Base-by-base conservation (phyloP, 441 rosid genomes). In the Erodium moschatum region DNA sequence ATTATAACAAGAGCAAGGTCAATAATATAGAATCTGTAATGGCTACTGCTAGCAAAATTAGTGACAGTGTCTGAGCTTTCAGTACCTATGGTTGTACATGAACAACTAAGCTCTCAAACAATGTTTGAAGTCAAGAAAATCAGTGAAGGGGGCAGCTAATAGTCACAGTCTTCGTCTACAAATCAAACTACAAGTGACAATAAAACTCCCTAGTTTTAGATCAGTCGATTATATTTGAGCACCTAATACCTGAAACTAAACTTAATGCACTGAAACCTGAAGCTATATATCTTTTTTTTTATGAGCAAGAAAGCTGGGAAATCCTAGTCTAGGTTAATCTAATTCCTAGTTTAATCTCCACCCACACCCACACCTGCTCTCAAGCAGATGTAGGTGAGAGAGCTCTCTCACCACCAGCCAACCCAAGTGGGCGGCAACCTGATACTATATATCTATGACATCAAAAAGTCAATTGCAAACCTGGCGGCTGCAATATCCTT, bases 401-500 rank as follows among this genome's bases (percentile, higher is more conserved):
- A 24, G 27, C 27, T 24, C 27, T 24, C 27, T 24, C 2, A 24
- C 27, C 27, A 24, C 27, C 27, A 24, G 27, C 27, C 27, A 24
- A 24, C 27, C 27, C 27, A 24, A 24, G 27, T 24, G 27, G 27
- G 27, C 27, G 0, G 27, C 27, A 24, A 24, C 27, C 27, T 24
- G 27, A 24, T 0, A 24, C 27, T 48, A 40, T 40, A 40, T 9
- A 38, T 24, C 46, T 4, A 13, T n/a, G 3, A 48, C 4, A 48
- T 48, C 7, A 40, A 58, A 13, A 13, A 9, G 64, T 65, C 15
- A 48, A 56, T 58, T 9, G 62, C 38, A 64, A 65, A 94, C 97
- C 98, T 94, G 77, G 92, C 97, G 70, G 84, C 89, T 4, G 99
- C 99, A 79, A 95, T 82, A 83, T 91, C 97, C 80, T 78, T 91